phyloP scores from a whole-genome alignment of 2,329 filamentous ascomycete genomes.

The Cadophora sp. region DNA sequence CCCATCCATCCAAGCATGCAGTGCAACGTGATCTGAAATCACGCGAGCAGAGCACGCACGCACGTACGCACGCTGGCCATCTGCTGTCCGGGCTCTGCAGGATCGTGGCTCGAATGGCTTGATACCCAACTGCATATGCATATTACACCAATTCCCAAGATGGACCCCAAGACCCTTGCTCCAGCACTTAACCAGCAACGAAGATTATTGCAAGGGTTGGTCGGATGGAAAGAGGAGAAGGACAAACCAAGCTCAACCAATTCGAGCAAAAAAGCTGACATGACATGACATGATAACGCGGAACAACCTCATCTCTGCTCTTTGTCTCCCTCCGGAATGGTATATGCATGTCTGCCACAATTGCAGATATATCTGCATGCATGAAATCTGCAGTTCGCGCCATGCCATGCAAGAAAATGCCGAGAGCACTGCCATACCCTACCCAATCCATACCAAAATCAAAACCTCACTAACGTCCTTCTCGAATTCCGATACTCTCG shows the following conservation, averaged over 20 bases:
- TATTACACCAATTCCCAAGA: too few species aligned
- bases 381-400: background rate
- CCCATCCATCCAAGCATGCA: background rate
- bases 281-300: background rate
- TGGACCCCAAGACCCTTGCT: too few species aligned
- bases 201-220: background rate
- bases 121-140: slow-evolving; percentile 10
- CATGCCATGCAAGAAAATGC: background rate
- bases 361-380: background rate
- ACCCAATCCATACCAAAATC: background rate
- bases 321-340: background rate
- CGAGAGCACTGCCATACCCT: background rate
- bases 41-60: slow-evolving; percentile 9
- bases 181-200: background rate
- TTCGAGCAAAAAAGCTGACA: background rate
- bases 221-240: background rate
- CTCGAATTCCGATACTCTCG: too few species aligned
- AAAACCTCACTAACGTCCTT: too few species aligned
- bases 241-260: too few species aligned
- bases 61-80: background rate
- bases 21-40: slow-evolving; percentile 18
- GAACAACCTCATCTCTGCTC: background rate
- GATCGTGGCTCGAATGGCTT: slow-evolving; percentile 7
- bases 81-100: background rate
- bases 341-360: background rate